These are phyloP conservation scores for Metarhizium anisopliae DNA, from an alignment of 2,329 filamentous ascomycete genomes.

Conservation along the genomic window DNA sequence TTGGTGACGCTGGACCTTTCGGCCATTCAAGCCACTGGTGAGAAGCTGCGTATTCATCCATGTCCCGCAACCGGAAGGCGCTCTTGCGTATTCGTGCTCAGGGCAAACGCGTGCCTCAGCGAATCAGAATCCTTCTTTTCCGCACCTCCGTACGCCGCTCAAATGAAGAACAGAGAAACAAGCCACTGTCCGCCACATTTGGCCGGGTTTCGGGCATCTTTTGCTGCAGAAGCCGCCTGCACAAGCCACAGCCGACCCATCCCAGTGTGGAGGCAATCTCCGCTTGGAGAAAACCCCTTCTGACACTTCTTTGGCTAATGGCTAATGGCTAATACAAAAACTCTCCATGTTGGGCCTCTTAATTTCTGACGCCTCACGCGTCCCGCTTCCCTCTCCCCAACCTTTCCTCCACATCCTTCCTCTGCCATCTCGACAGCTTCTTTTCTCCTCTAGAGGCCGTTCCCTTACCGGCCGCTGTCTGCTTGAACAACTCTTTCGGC, in stretches of 20 bases:
- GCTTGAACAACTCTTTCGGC: not conserved
- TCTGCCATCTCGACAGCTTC: no score
- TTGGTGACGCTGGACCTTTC: no score
- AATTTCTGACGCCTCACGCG: no score
- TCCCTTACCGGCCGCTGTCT: not conserved
- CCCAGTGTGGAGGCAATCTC: not conserved
- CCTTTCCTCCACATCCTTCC: not conserved
- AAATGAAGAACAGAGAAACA: not conserved
- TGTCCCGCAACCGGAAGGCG: no score
- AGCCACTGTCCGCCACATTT: not conserved
- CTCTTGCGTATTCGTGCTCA: no score
- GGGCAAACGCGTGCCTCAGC: not conserved
- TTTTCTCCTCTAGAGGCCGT: no score
- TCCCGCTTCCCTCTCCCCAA: not conserved
- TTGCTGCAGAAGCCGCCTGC: not conserved
- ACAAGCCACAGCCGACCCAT: not conserved
- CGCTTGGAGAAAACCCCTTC: not conserved
- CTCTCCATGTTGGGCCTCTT: no score
- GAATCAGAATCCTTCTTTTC: not conserved
- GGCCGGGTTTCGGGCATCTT: not conserved
- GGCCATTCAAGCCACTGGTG: no score
- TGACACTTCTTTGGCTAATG: not conserved
- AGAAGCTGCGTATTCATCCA: no score
- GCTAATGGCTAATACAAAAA: no score
- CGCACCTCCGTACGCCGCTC: not conserved